phyloP scores from a whole-genome alignment of 2,329 filamentous ascomycete genomes.

The Coccinonectria pachysandricola region DNA sequence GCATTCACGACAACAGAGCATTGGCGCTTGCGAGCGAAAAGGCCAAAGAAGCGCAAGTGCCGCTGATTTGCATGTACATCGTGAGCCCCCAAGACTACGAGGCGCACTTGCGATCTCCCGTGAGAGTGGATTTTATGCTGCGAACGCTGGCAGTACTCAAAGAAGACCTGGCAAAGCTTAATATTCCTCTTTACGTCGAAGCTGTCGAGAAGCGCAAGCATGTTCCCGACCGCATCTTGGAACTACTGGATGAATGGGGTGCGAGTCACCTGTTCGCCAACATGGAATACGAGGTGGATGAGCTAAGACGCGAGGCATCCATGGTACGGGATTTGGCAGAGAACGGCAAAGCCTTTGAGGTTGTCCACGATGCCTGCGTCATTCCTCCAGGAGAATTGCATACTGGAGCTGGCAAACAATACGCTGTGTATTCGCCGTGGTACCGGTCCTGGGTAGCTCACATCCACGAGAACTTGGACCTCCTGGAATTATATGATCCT shows the following conservation, averaged over 20 bases:
- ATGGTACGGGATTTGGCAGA: slow-evolving; percentile 52
- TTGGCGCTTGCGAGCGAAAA: slow-evolving; percentile 54
- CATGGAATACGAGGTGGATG: slow-evolving; percentile 86
- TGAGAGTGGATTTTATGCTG: slow-evolving; percentile 72
- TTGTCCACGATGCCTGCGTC: slow-evolving; percentile 72
- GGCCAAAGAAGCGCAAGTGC: slow-evolving; percentile 57
- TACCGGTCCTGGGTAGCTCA: slow-evolving; percentile 66
- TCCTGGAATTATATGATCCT: slow-evolving; percentile 51
- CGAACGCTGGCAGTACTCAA: slow-evolving; percentile 57
- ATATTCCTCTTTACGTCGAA: slow-evolving; percentile 71
- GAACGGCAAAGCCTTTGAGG: slow-evolving; percentile 57
- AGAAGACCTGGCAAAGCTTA: slow-evolving; percentile 53
- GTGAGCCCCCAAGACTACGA: slow-evolving; percentile 76
- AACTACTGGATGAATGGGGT: slow-evolving; percentile 60
- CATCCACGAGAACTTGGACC: slow-evolving; percentile 56
- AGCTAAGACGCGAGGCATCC: slow-evolving; percentile 64
- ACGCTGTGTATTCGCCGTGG: slow-evolving; percentile 79
- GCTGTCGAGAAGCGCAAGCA: slow-evolving; percentile 55
- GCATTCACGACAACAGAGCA: slow-evolving; percentile 62
- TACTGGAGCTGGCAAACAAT: slow-evolving; percentile 64
- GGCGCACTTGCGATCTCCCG: slow-evolving; percentile 64
- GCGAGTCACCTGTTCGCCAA: slow-evolving; percentile 71
- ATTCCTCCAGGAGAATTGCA: slow-evolving; percentile 61
- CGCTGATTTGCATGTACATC: slow-evolving; percentile 68
- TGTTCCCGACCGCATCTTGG: slow-evolving; percentile 50